Percentiles rank a stretch among this genome's conserved stretches.
Evolutionary conservation across 257 asterid species (phyloP).

Genomic region (Solanum sitiens): DNA sequence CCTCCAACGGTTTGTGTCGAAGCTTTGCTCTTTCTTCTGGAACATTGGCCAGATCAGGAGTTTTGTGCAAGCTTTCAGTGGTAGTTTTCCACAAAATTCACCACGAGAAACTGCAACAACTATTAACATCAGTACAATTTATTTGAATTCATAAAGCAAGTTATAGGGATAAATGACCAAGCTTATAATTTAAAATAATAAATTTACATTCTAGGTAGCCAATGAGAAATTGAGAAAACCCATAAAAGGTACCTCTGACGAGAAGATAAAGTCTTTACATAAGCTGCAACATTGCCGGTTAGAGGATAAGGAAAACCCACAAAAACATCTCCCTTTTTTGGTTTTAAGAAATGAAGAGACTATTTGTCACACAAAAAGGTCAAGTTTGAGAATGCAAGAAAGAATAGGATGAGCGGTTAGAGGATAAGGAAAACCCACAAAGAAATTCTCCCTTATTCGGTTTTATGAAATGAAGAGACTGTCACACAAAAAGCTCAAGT

Average conservation of each 20-base stretch:
- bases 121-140: not conserved
- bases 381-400: not conserved
- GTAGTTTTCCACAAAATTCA: conserved; percentile 13
- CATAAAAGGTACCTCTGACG: not conserved
- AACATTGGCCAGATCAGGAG: too few species aligned
- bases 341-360: not conserved
- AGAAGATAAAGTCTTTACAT: not conserved
- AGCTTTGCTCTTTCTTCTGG: too few species aligned
- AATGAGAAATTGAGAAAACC: not conserved
- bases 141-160: not conserved
- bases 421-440: too few species aligned
- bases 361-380: not conserved
- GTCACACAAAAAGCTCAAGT: too few species aligned
- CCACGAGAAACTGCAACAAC: conserved; percentile 55
- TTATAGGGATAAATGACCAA: not conserved
- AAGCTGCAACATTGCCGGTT: not conserved
- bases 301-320: not conserved
- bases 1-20: too few species aligned
- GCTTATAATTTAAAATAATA: not conserved
- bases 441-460: too few species aligned
- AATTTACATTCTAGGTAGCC: not conserved
- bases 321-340: not conserved
- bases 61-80: too few species aligned
- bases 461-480: too few species aligned
- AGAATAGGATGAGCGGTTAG: not conserved